Conservation (phyloP, 352 stramenopile genomes). For the Phytophthora pistaciae region DNA sequence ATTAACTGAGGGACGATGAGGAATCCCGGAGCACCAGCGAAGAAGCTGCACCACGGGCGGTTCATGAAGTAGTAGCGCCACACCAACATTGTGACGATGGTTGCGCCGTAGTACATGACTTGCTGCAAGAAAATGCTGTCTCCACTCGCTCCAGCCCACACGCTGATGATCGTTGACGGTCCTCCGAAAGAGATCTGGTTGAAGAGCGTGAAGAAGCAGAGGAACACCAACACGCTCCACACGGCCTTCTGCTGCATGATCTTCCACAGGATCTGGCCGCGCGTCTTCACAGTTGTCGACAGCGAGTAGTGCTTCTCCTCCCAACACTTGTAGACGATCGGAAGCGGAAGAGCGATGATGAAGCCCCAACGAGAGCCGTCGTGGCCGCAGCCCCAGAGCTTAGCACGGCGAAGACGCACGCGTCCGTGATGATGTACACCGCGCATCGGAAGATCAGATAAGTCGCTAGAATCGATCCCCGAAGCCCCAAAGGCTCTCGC, state of each 20-base stretch:
- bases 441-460: constrained; percentile 50
- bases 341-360: constrained; percentile 38
- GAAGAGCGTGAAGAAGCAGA: constrained; percentile 57
- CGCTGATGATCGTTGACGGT: constrained; percentile 24
- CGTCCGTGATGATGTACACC: constrained; percentile 29
- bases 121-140: constrained; percentile 38
- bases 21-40: constrained; percentile 31
- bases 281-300: constrained; percentile 48
- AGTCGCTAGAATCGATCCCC: constrained; percentile 45
- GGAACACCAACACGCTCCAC: constrained; percentile 54
- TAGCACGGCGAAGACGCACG: constrained; percentile 22
- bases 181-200: constrained; percentile 44
- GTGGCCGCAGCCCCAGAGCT: not conserved
- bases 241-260: constrained; percentile 67
- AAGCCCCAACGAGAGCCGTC: constrained; percentile 39
- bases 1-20: constrained; percentile 43
- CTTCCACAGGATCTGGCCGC: constrained; percentile 52
- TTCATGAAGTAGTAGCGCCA: constrained; percentile 49
- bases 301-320: constrained; percentile 57
- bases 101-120: constrained; percentile 26
- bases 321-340: constrained; percentile 48
- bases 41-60: constrained; percentile 44
- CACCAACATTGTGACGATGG: constrained; percentile 32
- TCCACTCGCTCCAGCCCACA: constrained; percentile 34
- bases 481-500: constrained; percentile 41